Conservation (phyloP, 2,329 filamentous ascomycete species). For the Nothopassalora personata region DNA sequence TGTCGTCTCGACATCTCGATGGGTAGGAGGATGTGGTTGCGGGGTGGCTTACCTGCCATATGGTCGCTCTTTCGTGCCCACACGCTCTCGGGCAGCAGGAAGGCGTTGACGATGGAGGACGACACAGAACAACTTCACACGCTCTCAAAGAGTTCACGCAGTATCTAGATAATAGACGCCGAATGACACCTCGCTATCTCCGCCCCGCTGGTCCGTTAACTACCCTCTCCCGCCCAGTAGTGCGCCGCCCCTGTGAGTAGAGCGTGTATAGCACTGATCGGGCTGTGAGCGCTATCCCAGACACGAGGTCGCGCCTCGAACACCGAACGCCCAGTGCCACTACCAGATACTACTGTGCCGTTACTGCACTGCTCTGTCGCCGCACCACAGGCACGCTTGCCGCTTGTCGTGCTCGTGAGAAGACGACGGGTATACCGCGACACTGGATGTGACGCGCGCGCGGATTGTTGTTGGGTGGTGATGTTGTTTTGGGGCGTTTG, state of each 20-base stretch:
- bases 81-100: conserved; percentile 4
- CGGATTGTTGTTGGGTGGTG: background rate
- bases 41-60: conserved; percentile 22
- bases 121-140: conserved; percentile 14
- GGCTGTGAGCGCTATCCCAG: background rate
- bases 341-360: background rate
- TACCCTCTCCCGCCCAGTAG: background rate
- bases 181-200: conserved; percentile 4
- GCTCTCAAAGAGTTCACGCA: conserved; percentile 21
- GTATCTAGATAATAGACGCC: conserved; percentile 18
- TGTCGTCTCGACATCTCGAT: conserved; percentile 1
- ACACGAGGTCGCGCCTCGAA: background rate
- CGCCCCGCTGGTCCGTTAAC: background rate
- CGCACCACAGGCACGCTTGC: background rate
- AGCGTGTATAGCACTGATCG: no score
- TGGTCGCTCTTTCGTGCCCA: conserved; percentile 8
- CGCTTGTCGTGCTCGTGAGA: background rate
- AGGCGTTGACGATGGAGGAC: conserved; percentile 12
- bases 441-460: background rate
- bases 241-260: background rate
- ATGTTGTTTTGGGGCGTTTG: background rate
- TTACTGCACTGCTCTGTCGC: background rate
- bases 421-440: background rate
- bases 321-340: background rate
- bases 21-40: background rate